A percentile compares a stretch with the other conserved stretches of the same genome.
Conservation (phyloP, 2,329 filamentous ascomycete genomes). For the Fusarium nanum region DNA sequence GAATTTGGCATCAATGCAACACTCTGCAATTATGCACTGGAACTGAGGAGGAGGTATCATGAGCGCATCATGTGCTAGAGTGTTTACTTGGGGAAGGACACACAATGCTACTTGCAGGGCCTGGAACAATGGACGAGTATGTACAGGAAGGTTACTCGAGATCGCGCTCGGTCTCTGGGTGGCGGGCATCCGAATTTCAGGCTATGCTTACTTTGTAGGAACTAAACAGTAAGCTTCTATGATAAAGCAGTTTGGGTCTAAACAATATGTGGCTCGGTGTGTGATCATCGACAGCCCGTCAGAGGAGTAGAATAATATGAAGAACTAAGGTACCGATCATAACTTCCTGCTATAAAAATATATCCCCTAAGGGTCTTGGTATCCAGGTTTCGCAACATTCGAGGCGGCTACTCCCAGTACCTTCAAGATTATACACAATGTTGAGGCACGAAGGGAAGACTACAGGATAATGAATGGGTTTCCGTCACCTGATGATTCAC, state of each 20-base stretch:
- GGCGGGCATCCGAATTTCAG: neutral
- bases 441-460: too few relatives aligned
- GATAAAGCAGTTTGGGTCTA: neutral
- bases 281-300: neutral
- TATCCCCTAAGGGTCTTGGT: neutral
- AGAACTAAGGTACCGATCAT: neutral
- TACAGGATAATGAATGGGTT: neutral
- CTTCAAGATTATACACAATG: neutral
- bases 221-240: neutral
- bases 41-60: neutral
- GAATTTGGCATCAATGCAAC: neutral
- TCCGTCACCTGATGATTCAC: neutral
- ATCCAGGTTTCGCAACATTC: neutral
- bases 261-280: neutral
- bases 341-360: neutral
- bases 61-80: neutral
- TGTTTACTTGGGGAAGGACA: neutral
- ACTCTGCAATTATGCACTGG: neutral
- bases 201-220: neutral
- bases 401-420: neutral
- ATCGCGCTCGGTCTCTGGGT: neutral
- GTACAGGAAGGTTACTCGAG: neutral
- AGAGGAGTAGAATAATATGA: neutral
- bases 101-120: neutral
- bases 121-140: neutral